Percentiles rank a stretch among this genome's conserved stretches.
Evolutionary conservation across 805 yeast species (phyloP).

Genomic region (Citeromyces matritensis): DNA sequence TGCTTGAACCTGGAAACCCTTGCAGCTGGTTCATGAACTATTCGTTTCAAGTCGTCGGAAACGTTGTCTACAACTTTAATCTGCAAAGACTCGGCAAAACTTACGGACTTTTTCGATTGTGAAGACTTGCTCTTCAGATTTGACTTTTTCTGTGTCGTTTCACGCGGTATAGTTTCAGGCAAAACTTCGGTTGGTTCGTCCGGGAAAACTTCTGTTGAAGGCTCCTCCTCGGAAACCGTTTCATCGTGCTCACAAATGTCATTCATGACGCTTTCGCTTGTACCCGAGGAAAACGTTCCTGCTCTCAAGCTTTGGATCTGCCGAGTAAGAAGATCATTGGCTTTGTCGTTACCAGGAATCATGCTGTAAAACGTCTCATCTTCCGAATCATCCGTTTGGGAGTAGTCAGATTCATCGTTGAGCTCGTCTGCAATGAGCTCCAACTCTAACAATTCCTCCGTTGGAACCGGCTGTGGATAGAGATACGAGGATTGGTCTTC

Average conservation of each 20-base stretch:
- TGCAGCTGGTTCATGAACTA: too few species aligned
- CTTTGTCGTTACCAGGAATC: constrained; percentile 11
- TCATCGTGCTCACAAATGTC: too few species aligned
- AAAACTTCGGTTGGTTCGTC: too few species aligned
- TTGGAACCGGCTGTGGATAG: constrained; percentile 13
- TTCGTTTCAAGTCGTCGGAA: constrained; percentile 31
- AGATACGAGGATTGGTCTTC: not conserved
- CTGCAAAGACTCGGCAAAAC: constrained; percentile 35
- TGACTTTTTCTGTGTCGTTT: constrained; percentile 4
- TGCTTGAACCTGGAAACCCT: constrained; percentile 5
- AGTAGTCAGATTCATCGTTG: constrained; percentile 18
- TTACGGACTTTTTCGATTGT: constrained; percentile 28
- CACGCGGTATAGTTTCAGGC: too few species aligned
- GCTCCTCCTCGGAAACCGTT: too few species aligned
- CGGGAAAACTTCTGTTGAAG: too few species aligned
- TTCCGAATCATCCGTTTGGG: constrained; percentile 21
- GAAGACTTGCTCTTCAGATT: constrained; percentile 29
- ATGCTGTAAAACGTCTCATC: constrained; percentile 9
- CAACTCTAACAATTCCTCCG: constrained; percentile 32
- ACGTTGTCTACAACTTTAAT: constrained; percentile 47
- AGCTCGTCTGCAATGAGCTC: constrained; percentile 39
- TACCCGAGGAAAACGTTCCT: too few species aligned
- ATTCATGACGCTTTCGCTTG: too few species aligned
- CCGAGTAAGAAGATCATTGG: constrained; percentile 22
- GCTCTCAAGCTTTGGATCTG: constrained; percentile 17